Base-by-base conservation (phyloP, 169 alveolate genomes). In the Plasmodium chabaudi region DNA sequence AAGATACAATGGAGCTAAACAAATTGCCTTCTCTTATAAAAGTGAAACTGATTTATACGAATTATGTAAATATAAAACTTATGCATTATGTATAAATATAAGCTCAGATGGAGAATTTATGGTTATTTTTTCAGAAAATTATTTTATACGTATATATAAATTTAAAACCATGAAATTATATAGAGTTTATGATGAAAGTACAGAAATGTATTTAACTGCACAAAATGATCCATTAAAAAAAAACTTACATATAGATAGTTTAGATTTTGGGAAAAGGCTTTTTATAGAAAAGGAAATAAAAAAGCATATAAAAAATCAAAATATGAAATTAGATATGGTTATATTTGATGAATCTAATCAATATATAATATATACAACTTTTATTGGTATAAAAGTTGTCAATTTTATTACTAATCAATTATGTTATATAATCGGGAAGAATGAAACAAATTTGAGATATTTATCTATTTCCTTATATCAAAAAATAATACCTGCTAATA, bases 331-430 rank as follows among this genome's bases (percentile, higher is more conserved):
- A 87, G 91, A 93, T 93, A 79, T 79, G 89, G 55, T 90, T 95
- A 79, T 92, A 65, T 98, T 98, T 88, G 99, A 99, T 92, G 99
- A 98, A 75, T 95, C 99, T 60, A 97, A 97, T 51, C 94, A 94
- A 79, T 97, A 95, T 88, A 86, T 98, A 55, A 93, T 97, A 60
- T 98, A 96, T 89, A 98, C 99, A 1, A 92, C 98, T 9, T 93
- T 96, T 72, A 93, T 97, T 59, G 99, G 99, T 23, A 96, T 98
- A 44, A 97, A 97, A 91, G 94, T 98, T 15, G 96, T 95, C 9
- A 95, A 95, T 77, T 65, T 95, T 25, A 72, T 71, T 3, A 93
- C 94, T 9, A 94, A 95, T 82, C 93, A 92, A 44, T 93, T 95
- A 44, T 72, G 87, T 53, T 57, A 70, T 27, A 57, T 89, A 23